Evolutionary conservation across 805 yeast genomes (phyloP).

Genomic region (Kazachstania africana): DNA sequence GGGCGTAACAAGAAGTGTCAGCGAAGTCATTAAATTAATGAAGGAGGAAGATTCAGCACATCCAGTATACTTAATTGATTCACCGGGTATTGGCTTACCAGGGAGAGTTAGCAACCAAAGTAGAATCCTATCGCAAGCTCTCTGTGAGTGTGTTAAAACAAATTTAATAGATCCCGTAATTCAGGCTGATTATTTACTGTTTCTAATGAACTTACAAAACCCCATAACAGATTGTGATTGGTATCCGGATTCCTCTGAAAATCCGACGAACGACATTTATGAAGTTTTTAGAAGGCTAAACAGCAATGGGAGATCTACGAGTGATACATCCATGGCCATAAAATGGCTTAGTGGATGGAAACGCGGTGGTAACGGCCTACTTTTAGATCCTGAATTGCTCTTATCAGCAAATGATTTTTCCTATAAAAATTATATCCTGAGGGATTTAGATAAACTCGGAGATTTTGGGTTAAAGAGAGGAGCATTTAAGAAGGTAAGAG

Average conservation of each 20-base stretch:
- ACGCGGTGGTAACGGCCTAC: conserved; percentile 34
- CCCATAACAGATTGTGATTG: conserved; percentile 7
- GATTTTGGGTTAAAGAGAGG: too few relatives aligned
- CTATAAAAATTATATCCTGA: conserved; percentile 6
- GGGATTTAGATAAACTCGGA: conserved; percentile 5
- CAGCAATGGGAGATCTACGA: conserved; percentile 34
- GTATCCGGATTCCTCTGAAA: conserved; percentile 11
- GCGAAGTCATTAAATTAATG: conserved; percentile 56
- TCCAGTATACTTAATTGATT: conserved; percentile 58
- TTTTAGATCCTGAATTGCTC: conserved; percentile 18
- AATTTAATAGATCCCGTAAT: conserved; percentile 70
- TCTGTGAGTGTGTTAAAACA: conserved; percentile 65
- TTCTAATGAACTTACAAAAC: conserved; percentile 52
- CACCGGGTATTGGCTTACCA: conserved; percentile 90
- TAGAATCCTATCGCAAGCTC: conserved; percentile 62
- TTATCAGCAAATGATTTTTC: conserved; percentile 11
- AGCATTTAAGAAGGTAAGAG: conserved; percentile 2
- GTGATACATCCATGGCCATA: conserved; percentile 51
- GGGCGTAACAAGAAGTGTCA: conserved; percentile 75
- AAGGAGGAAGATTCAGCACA: conserved; percentile 1
- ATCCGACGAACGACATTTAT: conserved; percentile 65
- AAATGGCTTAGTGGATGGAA: conserved; percentile 53
- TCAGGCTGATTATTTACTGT: conserved; percentile 77
- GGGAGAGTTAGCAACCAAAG: conserved; percentile 40
- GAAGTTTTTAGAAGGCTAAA: conserved; percentile 37